These are phyloP conservation scores for Thozetella sp. DNA, from an alignment of 495 filamentous ascomycete species.

Conservation along the genomic window DNA sequence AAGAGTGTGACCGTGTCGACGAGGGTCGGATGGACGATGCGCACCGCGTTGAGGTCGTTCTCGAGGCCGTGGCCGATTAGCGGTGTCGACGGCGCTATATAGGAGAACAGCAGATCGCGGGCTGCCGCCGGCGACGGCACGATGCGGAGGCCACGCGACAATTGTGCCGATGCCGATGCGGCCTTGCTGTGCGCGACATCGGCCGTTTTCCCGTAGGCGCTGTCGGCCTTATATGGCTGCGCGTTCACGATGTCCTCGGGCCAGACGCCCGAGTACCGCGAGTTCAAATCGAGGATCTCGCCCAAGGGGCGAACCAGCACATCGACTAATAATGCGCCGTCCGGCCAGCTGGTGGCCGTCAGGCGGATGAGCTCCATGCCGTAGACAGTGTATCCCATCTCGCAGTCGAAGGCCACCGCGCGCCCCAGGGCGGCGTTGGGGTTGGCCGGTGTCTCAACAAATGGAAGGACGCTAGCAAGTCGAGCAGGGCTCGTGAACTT, in stretches of 20 bases:
- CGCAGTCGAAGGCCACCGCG: constrained; percentile 86
- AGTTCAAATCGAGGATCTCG: constrained; percentile 86
- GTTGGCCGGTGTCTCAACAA: constrained; percentile 72
- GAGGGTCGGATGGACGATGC: constrained; percentile 81
- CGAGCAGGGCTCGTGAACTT: constrained; percentile 76
- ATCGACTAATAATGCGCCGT: constrained; percentile 74
- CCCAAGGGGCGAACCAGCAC: constrained; percentile 84
- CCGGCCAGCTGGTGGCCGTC: constrained; percentile 85
- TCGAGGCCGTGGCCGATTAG: constrained; percentile 93
- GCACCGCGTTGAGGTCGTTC: constrained; percentile 84
- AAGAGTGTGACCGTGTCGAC: constrained; percentile 88
- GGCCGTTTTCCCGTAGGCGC: not conserved
- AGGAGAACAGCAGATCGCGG: constrained; percentile 68
- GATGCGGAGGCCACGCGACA: constrained; percentile 54
- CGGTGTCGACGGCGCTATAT: constrained; percentile 73
- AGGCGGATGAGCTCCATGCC: constrained; percentile 89
- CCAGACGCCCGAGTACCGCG: constrained; percentile 82
- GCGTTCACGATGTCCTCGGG: constrained; percentile 74
- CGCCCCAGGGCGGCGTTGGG: constrained; percentile 36
- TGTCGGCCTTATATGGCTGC: constrained; percentile 41
- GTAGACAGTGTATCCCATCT: constrained; percentile 92
- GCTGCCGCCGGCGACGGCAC: constrained; percentile 72
- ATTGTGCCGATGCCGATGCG: constrained; percentile 14
- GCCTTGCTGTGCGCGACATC: not conserved
- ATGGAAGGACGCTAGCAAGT: constrained; percentile 77